phyloP scores from a whole-genome alignment of 129 eudicot genomes.

The Helianthus tuberosus region DNA sequence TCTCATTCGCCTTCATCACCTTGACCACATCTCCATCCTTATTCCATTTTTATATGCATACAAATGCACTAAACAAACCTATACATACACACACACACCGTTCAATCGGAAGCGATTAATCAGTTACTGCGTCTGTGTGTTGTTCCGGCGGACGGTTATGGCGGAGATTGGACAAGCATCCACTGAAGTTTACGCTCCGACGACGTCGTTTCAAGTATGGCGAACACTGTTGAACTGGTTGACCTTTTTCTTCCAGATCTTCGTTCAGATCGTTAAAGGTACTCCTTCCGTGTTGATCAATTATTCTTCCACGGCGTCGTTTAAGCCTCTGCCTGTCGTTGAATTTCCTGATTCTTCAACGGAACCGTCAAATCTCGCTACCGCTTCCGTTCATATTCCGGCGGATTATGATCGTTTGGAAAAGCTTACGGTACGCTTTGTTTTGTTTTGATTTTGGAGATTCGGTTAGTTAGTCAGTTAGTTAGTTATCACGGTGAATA shows the following conservation, averaged over 20 bases:
- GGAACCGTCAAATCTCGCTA: conserved; percentile 32
- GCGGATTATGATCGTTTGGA: conserved; percentile 33
- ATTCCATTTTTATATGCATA: conserved; percentile 24
- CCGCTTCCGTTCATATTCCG: conserved; percentile 42
- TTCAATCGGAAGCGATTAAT: conserved; percentile 12
- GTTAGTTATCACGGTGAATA: conserved; percentile 22
- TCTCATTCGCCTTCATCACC: conserved; percentile 42
- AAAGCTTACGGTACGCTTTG: conserved; percentile 64
- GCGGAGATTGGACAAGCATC: conserved; percentile 67
- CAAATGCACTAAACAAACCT: conserved; percentile 31
- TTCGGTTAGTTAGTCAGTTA: conserved; percentile 7
- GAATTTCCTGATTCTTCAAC: conserved; percentile 44
- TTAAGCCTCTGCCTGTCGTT: conserved; percentile 85
- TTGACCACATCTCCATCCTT: conserved; percentile 55
- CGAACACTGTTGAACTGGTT: conserved; percentile 83
- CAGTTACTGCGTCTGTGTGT: neutral
- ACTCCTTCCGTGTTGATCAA: conserved; percentile 68
- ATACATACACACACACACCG: conserved; percentile 15
- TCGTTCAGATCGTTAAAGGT: conserved; percentile 86
- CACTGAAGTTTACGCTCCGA: conserved; percentile 82
- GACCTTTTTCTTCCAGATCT: conserved; percentile 89
- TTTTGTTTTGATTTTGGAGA: neutral
- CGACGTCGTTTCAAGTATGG: conserved; percentile 83
- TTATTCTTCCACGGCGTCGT: conserved; percentile 53
- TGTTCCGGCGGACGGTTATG: conserved; percentile 45